Evolutionary conservation across 148 eudicot genomes (phyloP), one percentile per base, ranked within the genome.

Genomic region (Rhododendron williamsianum): DNA sequence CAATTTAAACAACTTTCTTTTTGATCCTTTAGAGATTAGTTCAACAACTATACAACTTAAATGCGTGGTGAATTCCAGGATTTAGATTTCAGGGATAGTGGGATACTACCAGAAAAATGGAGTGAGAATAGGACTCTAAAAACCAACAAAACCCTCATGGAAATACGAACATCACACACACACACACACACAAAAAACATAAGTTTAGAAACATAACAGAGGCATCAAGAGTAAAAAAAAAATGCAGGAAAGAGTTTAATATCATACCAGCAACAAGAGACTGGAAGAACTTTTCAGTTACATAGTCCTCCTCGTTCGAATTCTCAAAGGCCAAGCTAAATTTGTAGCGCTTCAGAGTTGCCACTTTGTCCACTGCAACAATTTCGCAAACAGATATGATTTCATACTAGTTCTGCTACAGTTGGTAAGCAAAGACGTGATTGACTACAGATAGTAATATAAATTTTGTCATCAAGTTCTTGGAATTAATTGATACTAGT

Each of bases 311-410:
- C 91, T 95, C 99, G 63, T 95, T 95, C 27, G 99, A 94, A 85
- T 96, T 96, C 91, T 96, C 99, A 88, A 96, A 96, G 81, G 99
- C 99, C 93, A 96, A 89, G 91, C 99, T 96, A 81, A 96, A 96
- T 86, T 90, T 95, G 90, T 95, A 96, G 82, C 83, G 93, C 93
- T 91, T 96, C 87, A 96, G 76, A 79, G 98, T 78, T 87, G 93
- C 92, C 79, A 96, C 94, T 92, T 96, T 96, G 87, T 96, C 92
- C 91, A 95, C 99, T 96, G 96, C 90, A 87, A 89, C 71, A 21
- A 60, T 65, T 65, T 33, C 1, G 63, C 73, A 81, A 78, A 82
- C 21, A 41, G 30, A 77, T 25, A 82, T 27, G 18, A 49, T 82
- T 45, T 33, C 81, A 49, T 78, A 82, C 6, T 41, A 83, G 76